phyloP scores from a whole-genome alignment of 352 stramenopile genomes.

The Phytophthora pistaciae region DNA sequence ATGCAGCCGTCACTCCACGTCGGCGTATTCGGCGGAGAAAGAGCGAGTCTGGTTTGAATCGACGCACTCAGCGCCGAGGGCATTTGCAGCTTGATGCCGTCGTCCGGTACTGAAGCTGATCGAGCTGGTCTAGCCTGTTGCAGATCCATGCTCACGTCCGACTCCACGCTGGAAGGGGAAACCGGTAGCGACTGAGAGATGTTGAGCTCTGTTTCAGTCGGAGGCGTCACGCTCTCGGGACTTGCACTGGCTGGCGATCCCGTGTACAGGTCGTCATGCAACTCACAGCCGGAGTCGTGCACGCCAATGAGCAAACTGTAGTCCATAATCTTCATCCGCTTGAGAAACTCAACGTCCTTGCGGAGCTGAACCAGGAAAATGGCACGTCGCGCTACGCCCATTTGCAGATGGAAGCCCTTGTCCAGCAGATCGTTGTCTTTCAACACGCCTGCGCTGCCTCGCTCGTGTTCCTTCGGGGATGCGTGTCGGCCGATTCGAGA shows the following conservation, averaged over 20 bases:
- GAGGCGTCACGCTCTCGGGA: constrained; percentile 15
- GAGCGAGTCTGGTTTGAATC: constrained; percentile 26
- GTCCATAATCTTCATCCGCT: constrained; percentile 96
- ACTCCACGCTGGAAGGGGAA: constrained; percentile 35
- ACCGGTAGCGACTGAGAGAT: constrained; percentile 51
- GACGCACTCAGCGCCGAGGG: constrained; percentile 6
- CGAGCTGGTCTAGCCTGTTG: constrained; percentile 15
- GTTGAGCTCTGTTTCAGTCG: neutral
- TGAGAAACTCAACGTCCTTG: constrained; percentile 92
- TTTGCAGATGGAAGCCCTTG: constrained; percentile 85
- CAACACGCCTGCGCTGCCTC: constrained; percentile 69
- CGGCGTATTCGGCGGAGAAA: constrained; percentile 32
- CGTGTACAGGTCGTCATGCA: constrained; percentile 64
- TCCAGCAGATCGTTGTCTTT: constrained; percentile 95
- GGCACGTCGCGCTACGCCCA: constrained; percentile 72
- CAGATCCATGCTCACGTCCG: constrained; percentile 1
- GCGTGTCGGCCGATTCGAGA: constrained; percentile 88
- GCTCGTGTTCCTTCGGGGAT: constrained; percentile 72
- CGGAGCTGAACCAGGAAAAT: constrained; percentile 90
- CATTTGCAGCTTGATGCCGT: constrained; percentile 13
- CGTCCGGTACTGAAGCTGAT: constrained; percentile 23
- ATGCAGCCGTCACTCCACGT: constrained; percentile 29
- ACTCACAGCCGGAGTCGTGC: constrained; percentile 78
- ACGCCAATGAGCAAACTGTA: constrained; percentile 94
- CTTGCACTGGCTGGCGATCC: constrained; percentile 25